A percentile compares a stretch with the other conserved stretches of the same genome.
Evolutionary conservation across 2,329 filamentous ascomycete species (phyloP).

Genomic region (Trichoderma sp.): DNA sequence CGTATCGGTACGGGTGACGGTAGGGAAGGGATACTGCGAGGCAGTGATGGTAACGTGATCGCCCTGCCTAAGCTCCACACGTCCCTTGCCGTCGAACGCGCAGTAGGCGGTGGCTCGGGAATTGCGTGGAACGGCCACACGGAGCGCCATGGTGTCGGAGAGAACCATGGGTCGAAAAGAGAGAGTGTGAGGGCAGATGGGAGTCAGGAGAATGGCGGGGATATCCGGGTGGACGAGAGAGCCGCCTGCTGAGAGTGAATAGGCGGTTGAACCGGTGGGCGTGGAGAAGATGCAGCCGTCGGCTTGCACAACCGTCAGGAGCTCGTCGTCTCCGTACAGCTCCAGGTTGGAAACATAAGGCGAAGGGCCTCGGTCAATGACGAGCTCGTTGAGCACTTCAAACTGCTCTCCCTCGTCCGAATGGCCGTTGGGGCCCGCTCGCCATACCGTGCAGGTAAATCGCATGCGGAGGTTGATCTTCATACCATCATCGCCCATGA

Average conservation of each 20-base stretch:
- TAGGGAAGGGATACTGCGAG: slow-evolving; percentile 95
- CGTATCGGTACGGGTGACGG: slow-evolving; percentile 82
- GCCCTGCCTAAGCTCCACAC: slow-evolving; percentile 87
- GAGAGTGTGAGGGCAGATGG: slow-evolving; percentile 95
- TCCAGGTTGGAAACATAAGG: slow-evolving; percentile 97
- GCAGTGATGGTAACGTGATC: slow-evolving; percentile 96
- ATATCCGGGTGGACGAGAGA: slow-evolving; percentile 96
- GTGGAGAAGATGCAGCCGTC: slow-evolving; percentile 98
- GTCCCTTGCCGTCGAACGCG: slow-evolving; percentile 95
- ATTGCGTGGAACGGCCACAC: slow-evolving; percentile 80
- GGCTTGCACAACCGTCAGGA: slow-evolving; percentile 92
- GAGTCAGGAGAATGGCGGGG: slow-evolving; percentile 92
- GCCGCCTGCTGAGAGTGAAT: slow-evolving; percentile 92
- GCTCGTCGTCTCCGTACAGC: slow-evolving; percentile 91
- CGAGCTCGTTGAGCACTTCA: slow-evolving; percentile 96
- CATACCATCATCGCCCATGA: slow-evolving; percentile 96
- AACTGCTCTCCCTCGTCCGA: slow-evolving; percentile 91
- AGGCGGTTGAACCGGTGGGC: slow-evolving; percentile 91
- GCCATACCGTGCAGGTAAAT: slow-evolving; percentile 96
- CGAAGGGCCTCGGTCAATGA: slow-evolving; percentile 95
- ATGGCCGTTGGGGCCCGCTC: slow-evolving; percentile 52
- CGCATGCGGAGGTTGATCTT: slow-evolving; percentile 97
- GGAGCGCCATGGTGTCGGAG: slow-evolving; percentile 89
- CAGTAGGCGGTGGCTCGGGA: slow-evolving; percentile 94
- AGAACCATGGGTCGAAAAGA: slow-evolving; percentile 98